Conservation (phyloP, 2,329 filamentous ascomycete species). For the Trichoderma oligosporum region DNA sequence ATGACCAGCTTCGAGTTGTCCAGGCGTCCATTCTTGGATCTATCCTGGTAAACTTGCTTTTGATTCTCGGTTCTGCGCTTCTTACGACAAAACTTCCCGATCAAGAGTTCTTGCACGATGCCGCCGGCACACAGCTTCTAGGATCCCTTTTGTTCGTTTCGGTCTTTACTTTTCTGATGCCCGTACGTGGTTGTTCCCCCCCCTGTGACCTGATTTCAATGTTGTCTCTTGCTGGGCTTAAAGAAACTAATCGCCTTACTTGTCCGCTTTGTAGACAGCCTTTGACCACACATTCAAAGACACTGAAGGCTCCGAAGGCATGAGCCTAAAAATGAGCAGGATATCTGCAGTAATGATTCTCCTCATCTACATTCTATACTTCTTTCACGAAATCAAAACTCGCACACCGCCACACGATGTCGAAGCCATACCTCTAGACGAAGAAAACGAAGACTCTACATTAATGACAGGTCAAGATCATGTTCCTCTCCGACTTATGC, state of each 20-base stretch:
- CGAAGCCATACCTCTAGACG: not conserved
- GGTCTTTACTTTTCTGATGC: constrained; percentile 38
- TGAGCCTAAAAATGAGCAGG: constrained; percentile 69
- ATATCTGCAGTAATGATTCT: constrained; percentile 73
- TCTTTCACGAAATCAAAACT: constrained; percentile 72
- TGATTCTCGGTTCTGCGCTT: constrained; percentile 74
- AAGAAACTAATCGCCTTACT: not conserved
- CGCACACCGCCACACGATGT: constrained; percentile 28
- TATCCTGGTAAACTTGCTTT: constrained; percentile 70
- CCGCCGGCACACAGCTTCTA: constrained; percentile 34
- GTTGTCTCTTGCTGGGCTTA: too few relatives aligned
- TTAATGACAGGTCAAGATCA: not conserved
- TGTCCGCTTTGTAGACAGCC: constrained; percentile 33
- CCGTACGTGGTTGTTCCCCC: constrained; percentile 26
- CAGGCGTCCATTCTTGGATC: constrained; percentile 73
- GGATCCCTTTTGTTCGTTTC: constrained; percentile 38
- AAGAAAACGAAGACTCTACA: not conserved
- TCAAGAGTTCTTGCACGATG: constrained; percentile 53
- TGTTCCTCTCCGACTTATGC: not conserved
- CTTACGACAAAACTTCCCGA: constrained; percentile 64
- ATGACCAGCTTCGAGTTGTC: constrained; percentile 68
- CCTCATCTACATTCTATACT: constrained; percentile 67
- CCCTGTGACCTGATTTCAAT: too few relatives aligned
- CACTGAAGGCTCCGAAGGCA: constrained; percentile 50
- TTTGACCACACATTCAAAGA: constrained; percentile 53